Conservation (phyloP, 2,329 filamentous ascomycete species). For the Celoporthe dispersa region DNA sequence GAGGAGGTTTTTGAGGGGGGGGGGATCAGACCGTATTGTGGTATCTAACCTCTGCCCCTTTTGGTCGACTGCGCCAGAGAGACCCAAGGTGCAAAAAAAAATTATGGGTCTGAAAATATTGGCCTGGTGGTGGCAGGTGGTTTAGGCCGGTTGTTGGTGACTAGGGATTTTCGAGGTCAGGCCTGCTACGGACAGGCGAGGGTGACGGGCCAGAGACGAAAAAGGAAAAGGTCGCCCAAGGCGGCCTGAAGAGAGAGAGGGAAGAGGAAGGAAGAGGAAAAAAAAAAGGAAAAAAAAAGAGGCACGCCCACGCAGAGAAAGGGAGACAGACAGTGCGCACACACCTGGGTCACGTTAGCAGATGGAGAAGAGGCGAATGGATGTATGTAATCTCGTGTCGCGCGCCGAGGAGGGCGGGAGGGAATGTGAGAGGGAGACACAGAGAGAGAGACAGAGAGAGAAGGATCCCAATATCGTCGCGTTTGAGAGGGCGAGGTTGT, state of each 20-base stretch:
- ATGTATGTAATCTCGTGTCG: not conserved
- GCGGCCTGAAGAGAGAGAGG: not conserved
- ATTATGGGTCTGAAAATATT: slow-evolving; percentile 31
- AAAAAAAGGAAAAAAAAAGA: not conserved
- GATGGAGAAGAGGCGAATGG: not conserved
- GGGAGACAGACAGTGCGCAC: not conserved
- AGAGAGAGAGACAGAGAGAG: no score
- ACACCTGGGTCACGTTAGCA: not conserved
- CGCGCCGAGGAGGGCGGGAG: not conserved
- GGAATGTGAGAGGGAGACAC: not conserved
- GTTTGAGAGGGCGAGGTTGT: not conserved
- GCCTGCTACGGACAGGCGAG: slow-evolving; percentile 6
- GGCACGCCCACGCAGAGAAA: not conserved
- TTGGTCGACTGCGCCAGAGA: slow-evolving; percentile 18
- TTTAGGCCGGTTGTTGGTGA: not conserved
- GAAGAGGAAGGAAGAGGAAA: not conserved
- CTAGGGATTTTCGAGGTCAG: slow-evolving; percentile 6
- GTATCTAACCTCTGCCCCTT: slow-evolving; percentile 17
- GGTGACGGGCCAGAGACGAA: slow-evolving; percentile 8
- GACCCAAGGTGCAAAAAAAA: slow-evolving; percentile 19
- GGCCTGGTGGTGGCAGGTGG: slow-evolving; percentile 8
- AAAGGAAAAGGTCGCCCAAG: slow-evolving; percentile 8
- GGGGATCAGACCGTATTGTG: slow-evolving; percentile 5
- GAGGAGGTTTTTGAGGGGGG: not conserved
- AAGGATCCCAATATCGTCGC: not conserved